phyloP scores from a whole-genome alignment of 352 stramenopile genomes.

The Aphanomyces invadans region DNA sequence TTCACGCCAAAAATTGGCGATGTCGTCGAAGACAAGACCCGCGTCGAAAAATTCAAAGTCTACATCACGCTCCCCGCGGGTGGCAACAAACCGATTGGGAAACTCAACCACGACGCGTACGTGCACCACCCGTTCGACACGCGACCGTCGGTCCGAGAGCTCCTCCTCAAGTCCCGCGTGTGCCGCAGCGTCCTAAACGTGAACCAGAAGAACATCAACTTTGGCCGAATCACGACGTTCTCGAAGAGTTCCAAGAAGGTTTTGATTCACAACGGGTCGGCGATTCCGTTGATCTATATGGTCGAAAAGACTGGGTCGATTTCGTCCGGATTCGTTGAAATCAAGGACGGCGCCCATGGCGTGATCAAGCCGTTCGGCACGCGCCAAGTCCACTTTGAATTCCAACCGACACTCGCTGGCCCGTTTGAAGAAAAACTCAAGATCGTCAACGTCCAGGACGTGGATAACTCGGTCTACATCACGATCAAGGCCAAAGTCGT shows the following conservation, averaged over 20 bases:
- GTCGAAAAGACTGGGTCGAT: slow-evolving; percentile 88
- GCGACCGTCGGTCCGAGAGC: slow-evolving; percentile 48
- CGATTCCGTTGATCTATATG: slow-evolving; percentile 75
- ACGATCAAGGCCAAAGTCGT: slow-evolving; percentile 87
- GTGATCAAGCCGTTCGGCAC: slow-evolving; percentile 83
- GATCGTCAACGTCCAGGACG: slow-evolving; percentile 85
- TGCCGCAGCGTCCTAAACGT: slow-evolving; percentile 84
- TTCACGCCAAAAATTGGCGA: slow-evolving; percentile 42
- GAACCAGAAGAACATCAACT: slow-evolving; percentile 91
- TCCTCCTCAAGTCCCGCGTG: slow-evolving; percentile 77
- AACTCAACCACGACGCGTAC: not conserved
- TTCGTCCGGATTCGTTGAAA: slow-evolving; percentile 82
- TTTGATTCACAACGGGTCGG: slow-evolving; percentile 81
- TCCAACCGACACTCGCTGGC: slow-evolving; percentile 74
- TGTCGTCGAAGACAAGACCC: slow-evolving; percentile 43
- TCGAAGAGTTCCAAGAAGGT: slow-evolving; percentile 82
- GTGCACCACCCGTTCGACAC: slow-evolving; percentile 49
- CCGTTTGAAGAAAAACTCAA: slow-evolving; percentile 86
- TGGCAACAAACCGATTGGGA: slow-evolving; percentile 63
- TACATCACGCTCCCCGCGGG: slow-evolving; percentile 79
- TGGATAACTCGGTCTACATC: slow-evolving; percentile 77
- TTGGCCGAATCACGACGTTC: slow-evolving; percentile 76
- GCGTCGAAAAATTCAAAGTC: slow-evolving; percentile 82
- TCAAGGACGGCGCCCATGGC: slow-evolving; percentile 80
- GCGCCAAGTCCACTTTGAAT: slow-evolving; percentile 86